Base-by-base conservation (phyloP, 495 filamentous ascomycete genomes). In the Elaphomyces granulatus region DNA sequence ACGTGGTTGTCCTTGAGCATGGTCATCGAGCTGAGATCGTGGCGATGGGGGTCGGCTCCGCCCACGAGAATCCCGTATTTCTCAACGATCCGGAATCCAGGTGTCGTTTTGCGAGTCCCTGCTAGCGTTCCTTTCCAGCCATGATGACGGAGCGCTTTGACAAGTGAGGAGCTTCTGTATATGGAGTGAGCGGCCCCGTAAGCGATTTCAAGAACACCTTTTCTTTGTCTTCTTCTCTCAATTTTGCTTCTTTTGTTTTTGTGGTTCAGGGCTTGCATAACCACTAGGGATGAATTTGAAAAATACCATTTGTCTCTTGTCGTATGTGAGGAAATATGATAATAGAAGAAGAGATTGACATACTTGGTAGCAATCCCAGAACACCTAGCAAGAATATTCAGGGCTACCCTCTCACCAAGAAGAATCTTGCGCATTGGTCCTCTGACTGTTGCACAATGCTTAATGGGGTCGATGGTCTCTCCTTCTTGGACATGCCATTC, bases 1-100 rank as follows among this genome's bases (percentile, higher is more conserved):
- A 98, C 76, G 56, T 98, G 90, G 55, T 98, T 98, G 60, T 98
- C 90, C 65, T 98, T 98, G 37, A 98, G 68, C 90, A 98, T 98
- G 17, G 82, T 85, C 90, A 98, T 96, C 32, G 77, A 70, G 45
- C 79, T 85, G 28, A 98, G 63, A 59, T 96, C 92, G 59, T 94
- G 83, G 10, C 90, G 72, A 54, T 98, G 92, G 1, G 79, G 74
- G 54, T 98, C 90, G 21, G 80, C 83, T 14, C 92, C 92, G 15
- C 87, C 90, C 10, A 94, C 78, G 10, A 94, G 63, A 77, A 98
- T 93, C 37, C 84, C 90, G 56, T 96, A 98, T 66, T 98, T 98
- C 67, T 98, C 90, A 2, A 96, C 87, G 7, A 98, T 64, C 2
- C 90, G 72, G 61, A 96, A 96, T 0, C 92, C 90, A 0, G 90